A percentile compares a stretch with the other conserved stretches of the same genome.
Evolutionary conservation across 345 rosid genomes (phyloP).

Genomic region (Acer yangbiense): DNA sequence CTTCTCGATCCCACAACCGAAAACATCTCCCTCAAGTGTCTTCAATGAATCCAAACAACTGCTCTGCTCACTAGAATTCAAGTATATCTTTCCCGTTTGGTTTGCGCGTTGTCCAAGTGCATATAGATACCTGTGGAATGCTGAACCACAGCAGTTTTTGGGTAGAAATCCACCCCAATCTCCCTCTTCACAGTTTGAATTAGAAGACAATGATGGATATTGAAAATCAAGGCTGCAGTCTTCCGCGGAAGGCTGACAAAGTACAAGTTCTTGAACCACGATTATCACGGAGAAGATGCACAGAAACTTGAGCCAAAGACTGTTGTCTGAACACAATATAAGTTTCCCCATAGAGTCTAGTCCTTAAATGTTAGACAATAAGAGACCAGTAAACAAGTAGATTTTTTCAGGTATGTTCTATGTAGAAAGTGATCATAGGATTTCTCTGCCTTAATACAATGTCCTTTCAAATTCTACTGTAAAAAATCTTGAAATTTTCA

Average conservation of each 20-base stretch:
- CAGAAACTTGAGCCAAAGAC: slow-evolving; percentile 1
- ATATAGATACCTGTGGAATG: slow-evolving; percentile 31
- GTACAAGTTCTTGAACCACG: neutral
- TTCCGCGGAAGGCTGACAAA: slow-evolving; percentile 20
- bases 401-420: neutral
- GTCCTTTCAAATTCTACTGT: neutral
- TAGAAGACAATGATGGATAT: neutral
- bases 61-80: slow-evolving; percentile 36
- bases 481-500: neutral
- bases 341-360: neutral
- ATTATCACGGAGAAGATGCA: slow-evolving; percentile 23
- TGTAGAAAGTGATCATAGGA: neutral
- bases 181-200: slow-evolving; percentile 27
- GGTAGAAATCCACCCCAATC: slow-evolving; percentile 47
- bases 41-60: slow-evolving; percentile 34
- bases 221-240: slow-evolving; percentile 31
- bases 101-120: slow-evolving; percentile 37
- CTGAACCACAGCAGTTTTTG: slow-evolving; percentile 33
- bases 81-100: slow-evolving; percentile 36
- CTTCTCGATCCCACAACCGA: slow-evolving; percentile 44
- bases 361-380: neutral
- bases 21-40: slow-evolving; percentile 23
- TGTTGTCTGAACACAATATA: neutral
- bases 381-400: neutral
- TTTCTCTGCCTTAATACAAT: neutral